phyloP scores from a whole-genome alignment of 345 rosid genomes.

The Boechera divaricarpa region DNA sequence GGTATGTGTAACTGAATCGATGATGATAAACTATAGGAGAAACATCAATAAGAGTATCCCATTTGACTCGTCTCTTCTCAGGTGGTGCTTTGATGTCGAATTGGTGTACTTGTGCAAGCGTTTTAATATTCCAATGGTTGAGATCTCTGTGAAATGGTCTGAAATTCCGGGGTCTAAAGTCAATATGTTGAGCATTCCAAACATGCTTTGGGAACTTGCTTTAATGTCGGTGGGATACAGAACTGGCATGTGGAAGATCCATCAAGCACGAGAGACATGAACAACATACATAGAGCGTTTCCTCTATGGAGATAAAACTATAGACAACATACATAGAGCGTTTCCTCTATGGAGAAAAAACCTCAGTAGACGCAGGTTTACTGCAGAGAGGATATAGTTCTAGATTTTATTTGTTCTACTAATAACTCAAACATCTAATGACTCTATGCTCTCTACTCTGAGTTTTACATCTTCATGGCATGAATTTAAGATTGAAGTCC shows the following conservation, averaged over 20 bases:
- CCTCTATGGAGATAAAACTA: background rate
- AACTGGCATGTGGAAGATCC: conserved; percentile 78
- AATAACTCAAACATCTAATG: background rate
- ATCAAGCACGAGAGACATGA: conserved; percentile 36
- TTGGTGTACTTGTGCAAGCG: conserved; percentile 86
- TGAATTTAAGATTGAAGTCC: background rate
- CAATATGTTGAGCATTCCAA: conserved; percentile 84
- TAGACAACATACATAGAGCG: no score
- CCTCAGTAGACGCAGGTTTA: background rate
- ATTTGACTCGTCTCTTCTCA: conserved; percentile 40
- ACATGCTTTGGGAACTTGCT: conserved; percentile 97
- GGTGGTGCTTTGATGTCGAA: conserved; percentile 99
- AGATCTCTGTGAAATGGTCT: conserved; percentile 92
- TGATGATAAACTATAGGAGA: background rate
- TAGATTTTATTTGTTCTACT: background rate
- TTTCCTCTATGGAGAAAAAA: background rate
- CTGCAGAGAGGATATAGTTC: conserved; percentile 10
- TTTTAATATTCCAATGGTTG: conserved; percentile 71
- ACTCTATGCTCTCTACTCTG: background rate
- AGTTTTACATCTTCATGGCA: conserved; percentile 16
- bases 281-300: conserved; percentile 24
- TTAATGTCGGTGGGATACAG: conserved; percentile 92
- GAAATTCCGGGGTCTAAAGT: conserved; percentile 98
- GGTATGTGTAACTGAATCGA: conserved; percentile 49
- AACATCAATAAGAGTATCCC: conserved; percentile 2